A percentile compares a stretch with the other conserved stretches of the same genome.
Conservation (phyloP, 2,329 filamentous ascomycete species). For the Alternaria ventricosa region DNA sequence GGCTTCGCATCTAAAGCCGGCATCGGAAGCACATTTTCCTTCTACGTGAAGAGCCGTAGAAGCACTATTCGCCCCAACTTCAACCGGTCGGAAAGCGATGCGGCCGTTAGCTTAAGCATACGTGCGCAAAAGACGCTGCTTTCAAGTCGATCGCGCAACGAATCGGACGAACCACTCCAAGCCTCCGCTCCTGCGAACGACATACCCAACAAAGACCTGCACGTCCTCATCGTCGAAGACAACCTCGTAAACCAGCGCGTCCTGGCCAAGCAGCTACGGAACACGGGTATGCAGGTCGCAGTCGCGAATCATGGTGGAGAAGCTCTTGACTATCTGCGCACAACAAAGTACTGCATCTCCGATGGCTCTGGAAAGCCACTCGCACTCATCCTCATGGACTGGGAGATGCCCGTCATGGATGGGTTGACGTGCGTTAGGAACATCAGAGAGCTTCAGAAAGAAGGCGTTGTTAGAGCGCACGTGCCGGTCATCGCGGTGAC, state of each 20-base stretch:
- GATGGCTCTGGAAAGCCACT: constrained; percentile 18
- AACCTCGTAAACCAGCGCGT: constrained; percentile 53
- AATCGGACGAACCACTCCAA: not conserved
- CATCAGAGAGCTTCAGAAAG: constrained; percentile 34
- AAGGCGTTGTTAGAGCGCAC: constrained; percentile 27
- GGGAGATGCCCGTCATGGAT: constrained; percentile 47
- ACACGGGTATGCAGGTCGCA: constrained; percentile 44
- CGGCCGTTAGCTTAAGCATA: constrained; percentile 14
- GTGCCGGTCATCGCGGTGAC: constrained; percentile 44
- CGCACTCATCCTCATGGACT: constrained; percentile 40
- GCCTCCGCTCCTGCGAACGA: not conserved
- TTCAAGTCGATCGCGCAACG: constrained; percentile 11
- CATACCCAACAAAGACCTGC: constrained; percentile 14
- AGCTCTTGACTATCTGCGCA: constrained; percentile 44
- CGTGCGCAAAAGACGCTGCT: constrained; percentile 15
- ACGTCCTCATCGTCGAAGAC: constrained; percentile 47
- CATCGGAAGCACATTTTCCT: constrained; percentile 41
- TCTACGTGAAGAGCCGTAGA: constrained; percentile 38
- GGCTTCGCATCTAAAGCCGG: constrained; percentile 32
- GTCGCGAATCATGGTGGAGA: constrained; percentile 50
- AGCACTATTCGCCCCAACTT: not conserved
- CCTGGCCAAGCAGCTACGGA: constrained; percentile 48
- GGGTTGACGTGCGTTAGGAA: constrained; percentile 33
- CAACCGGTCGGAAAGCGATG: constrained; percentile 11
- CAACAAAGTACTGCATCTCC: constrained; percentile 28